Evolutionary conservation across 2,329 filamentous ascomycete species (phyloP), one percentile per base, ranked within the genome.

Genomic region (Emergomyces africanus): DNA sequence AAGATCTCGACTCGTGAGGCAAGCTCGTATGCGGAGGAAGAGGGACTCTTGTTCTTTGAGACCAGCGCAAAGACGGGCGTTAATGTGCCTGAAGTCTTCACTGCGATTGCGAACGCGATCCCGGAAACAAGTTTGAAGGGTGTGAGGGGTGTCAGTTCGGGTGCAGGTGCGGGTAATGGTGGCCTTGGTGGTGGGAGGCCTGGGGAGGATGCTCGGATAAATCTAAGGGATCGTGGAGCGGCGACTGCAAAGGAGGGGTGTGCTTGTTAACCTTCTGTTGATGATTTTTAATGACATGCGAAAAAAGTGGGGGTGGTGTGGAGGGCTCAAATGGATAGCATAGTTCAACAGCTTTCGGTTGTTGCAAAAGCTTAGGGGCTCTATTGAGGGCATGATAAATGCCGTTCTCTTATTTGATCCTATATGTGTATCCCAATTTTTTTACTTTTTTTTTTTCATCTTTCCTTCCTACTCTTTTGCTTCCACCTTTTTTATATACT

Each of bases 111-210:
- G 61, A 97, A 97, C 71, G 90, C 91, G 46, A 99, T 99, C 68
- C 94, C 94, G 1, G 94, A 99, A 79, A 95, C 90, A 57, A 96
- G 90, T 63, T 78, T 97, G 72, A 97, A 97, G 83, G 91, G 87
- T 56, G 83, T 88, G 39, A 83, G 90, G 66, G 88, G 88, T n/a
- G 78, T 82, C 20, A 86, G 84, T 54, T 79, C 83, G 20, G 77
- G 77, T 65, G 71, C 74, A 64, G 76, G 81, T 59, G 78, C 82
- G 68, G 81, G 83, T 65, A 74, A 70, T 56, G 70, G 67, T 69
- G 88, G 71, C 83, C 91, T 75, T 79, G 67, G 71, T 46, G 71
- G 69, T 0, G 63, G 66, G 57, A 71, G 74, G 55, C 66, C 72
- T 59, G 71, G 69, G 35, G 74, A 77, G 9, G 74, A 88, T 63